Evolutionary conservation across 345 rosid species (phyloP), one percentile per base, ranked within the genome.

Genomic region (Brassica nigra): DNA sequence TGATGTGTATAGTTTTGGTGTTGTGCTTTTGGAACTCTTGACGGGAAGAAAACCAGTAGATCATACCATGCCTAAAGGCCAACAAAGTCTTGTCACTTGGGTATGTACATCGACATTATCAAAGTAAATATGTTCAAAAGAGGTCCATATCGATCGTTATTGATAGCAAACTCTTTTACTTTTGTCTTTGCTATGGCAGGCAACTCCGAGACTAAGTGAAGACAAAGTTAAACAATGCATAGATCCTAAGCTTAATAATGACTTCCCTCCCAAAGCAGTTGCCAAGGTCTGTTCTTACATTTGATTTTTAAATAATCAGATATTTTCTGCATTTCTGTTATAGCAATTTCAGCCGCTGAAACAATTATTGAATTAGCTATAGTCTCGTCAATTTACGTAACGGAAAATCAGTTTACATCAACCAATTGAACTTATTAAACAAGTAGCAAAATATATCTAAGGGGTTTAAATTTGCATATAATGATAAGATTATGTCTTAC

Each of bases 21-120:
- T 96, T 12, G 97, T 96, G 83, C 97, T 96, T 77, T 78, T 96
- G 74, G 99, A 96, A 83, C 90, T 96, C 10, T 84, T 96, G 80
- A 93, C 99, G 0, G 99, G 99, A 71, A 86, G 99, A 83, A 93
- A 96, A 85, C 99, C 99, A 0, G 98, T 93, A 37, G 99, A 93
- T 70, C 99, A 96, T 77, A 96, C 98, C 74, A 92, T 96, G 98
- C 98, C 98, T 31, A 93, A 92, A 86, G 99, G 99, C 34, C 99
- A 96, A 80, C 97, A 96, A 68, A 92, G 97, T 88, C 97, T 96
- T 77, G 99, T 93, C 9, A 96, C 98, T 39, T 96, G 98, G 99
- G 98, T 96, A 15, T 33, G 90, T 82, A 71, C 58, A 30, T 59
- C 2, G 15, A 29, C 11, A 65, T 57, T 7, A 2, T 59, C 4